phyloP scores from a whole-genome alignment of 2,329 filamentous ascomycete species.

The Penicillium sp. region DNA sequence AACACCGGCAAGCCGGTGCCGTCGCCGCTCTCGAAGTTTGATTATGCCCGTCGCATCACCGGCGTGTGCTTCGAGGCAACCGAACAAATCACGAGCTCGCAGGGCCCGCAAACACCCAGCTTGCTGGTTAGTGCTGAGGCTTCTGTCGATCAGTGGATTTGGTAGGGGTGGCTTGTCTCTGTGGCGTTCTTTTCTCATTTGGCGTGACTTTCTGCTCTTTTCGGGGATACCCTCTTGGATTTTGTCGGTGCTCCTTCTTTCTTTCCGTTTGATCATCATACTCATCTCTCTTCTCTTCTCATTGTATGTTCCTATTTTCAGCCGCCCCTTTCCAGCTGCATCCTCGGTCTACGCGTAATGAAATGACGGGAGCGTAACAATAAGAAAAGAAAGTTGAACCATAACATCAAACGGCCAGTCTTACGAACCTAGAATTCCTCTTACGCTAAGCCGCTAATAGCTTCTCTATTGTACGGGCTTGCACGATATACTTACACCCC shows the following conservation, averaged over 20 bases:
- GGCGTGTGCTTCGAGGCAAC: conserved; percentile 44
- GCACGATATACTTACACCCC: too few species aligned
- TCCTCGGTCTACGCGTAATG: not conserved
- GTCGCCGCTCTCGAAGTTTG: conserved; percentile 36
- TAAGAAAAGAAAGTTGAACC: not conserved
- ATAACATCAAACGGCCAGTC: too few species aligned
- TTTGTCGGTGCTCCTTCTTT: not conserved
- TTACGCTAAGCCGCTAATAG: too few species aligned
- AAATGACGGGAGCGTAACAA: not conserved
- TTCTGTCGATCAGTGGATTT: conserved; percentile 48
- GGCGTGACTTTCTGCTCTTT: not conserved
- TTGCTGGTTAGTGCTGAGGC: conserved; percentile 42
- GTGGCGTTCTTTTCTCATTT: not conserved
- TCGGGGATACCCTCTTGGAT: conserved; percentile 1
- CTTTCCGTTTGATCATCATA: not conserved
- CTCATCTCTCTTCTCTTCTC: not conserved
- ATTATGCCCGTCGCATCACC: conserved; percentile 35
- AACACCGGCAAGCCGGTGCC: conserved; percentile 42
- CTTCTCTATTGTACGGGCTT: too few species aligned
- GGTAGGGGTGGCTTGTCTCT: conserved; percentile 29
- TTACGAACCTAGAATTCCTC: too few species aligned
- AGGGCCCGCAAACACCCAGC: conserved; percentile 41
- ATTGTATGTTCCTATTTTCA: not conserved
- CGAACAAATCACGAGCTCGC: conserved; percentile 24
- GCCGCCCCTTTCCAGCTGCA: not conserved